Percentiles rank a stretch among this genome's conserved stretches.
phyloP scores from a whole-genome alignment of 2,329 filamentous ascomycete species.

The Bertia moriformis region DNA sequence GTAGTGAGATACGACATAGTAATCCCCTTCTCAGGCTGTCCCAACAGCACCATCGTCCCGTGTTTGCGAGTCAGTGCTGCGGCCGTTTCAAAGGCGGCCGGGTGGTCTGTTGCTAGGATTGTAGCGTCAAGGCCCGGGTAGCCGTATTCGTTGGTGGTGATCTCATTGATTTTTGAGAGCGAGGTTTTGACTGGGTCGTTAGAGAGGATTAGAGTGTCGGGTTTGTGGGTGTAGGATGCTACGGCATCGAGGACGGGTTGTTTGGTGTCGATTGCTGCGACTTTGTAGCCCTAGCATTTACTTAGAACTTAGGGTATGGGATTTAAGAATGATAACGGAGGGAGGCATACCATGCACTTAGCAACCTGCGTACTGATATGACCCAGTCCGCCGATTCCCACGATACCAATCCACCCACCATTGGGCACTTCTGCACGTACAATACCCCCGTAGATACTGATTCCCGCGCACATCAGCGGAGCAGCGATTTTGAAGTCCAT shows the following conservation, averaged over 20 bases:
- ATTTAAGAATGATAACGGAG: background rate
- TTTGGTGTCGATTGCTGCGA: slow-evolving; percentile 4
- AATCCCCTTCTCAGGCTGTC: slow-evolving; percentile 6
- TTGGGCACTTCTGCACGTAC: slow-evolving; percentile 3
- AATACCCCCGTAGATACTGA: slow-evolving; percentile 6
- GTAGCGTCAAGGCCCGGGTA: slow-evolving; percentile 6
- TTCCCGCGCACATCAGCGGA: slow-evolving; percentile 5
- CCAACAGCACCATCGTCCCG: slow-evolving; percentile 5
- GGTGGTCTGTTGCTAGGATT: slow-evolving; percentile 6
- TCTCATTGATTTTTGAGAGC: too few relatives aligned
- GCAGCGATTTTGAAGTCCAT: slow-evolving; percentile 4
- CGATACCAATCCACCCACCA: slow-evolving; percentile 4
- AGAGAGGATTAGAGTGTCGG: slow-evolving; percentile 12
- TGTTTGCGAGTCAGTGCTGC: slow-evolving; percentile 5
- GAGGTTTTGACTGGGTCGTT: slow-evolving; percentile 8
- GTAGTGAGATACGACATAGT: too few relatives aligned
- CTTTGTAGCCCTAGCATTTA: slow-evolving; percentile 6
- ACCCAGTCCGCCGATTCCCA: slow-evolving; percentile 5
- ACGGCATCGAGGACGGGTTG: slow-evolving; percentile 4
- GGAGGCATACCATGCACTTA: slow-evolving; percentile 5
- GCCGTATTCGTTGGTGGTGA: slow-evolving; percentile 1
- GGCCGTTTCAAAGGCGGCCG: slow-evolving; percentile 4
- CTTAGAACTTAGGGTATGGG: too few relatives aligned
- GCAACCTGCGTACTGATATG: slow-evolving; percentile 5
- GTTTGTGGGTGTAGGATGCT: slow-evolving; percentile 3